Conservation (phyloP, 2,329 filamentous ascomycete genomes). For the Dothideomycetes sp. region DNA sequence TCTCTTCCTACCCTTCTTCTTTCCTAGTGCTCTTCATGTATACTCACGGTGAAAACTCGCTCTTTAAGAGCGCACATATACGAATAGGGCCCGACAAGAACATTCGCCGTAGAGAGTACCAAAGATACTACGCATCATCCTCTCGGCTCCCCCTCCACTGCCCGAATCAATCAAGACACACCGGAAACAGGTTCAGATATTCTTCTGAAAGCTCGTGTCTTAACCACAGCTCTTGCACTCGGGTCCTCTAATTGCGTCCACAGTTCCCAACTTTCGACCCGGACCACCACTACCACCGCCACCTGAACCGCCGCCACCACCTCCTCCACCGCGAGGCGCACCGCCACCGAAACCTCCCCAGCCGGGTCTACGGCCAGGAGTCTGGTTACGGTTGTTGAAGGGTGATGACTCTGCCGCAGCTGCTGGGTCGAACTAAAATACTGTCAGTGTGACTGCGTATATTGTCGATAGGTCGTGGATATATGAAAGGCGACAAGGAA, state of each 20-base stretch:
- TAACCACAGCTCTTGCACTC: constrained; percentile 13
- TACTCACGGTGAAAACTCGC: no score
- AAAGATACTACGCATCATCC: no score
- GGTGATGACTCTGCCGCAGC: constrained; percentile 35
- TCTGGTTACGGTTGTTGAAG: constrained; percentile 34
- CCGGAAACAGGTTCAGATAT: no score
- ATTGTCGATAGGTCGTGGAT: constrained; percentile 10
- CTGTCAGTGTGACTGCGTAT: neutral
- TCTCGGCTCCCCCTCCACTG: no score
- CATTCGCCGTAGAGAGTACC: no score
- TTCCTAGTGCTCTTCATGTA: no score
- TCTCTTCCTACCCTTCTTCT: no score
- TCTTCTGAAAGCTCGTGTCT: no score
- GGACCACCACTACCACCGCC: constrained; percentile 34
- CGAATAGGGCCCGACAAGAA: no score
- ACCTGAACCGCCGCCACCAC: constrained; percentile 23
- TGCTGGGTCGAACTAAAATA: constrained; percentile 36
- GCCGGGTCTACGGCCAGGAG: constrained; percentile 4
- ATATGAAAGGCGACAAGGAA: constrained; percentile 13
- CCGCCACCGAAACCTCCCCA: constrained; percentile 15
- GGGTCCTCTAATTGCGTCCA: constrained; percentile 27
- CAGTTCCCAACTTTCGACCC: constrained; percentile 44
- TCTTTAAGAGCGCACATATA: no score
- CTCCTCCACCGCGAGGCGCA: constrained; percentile 23
- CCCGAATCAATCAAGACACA: no score